Conservation (phyloP, 768 basidiomycete species). For the Auricularia heimuer region DNA sequence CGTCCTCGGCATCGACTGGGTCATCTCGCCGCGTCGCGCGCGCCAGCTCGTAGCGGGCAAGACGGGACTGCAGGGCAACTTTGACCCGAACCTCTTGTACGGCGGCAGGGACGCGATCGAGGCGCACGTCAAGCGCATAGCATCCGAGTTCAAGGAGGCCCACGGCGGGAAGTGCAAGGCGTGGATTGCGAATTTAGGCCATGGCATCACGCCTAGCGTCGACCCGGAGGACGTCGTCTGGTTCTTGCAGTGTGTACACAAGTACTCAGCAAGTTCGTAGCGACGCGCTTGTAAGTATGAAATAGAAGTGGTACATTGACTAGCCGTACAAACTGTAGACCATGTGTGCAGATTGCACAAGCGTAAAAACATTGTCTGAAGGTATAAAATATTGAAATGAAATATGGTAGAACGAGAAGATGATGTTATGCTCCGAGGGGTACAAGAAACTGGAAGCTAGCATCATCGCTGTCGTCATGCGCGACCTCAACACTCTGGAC, state of each 20-base stretch:
- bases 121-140: slow-evolving; percentile 72
- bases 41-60: slow-evolving; percentile 48
- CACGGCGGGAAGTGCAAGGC: slow-evolving; percentile 44
- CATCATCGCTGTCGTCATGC: no score
- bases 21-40: slow-evolving; percentile 66
- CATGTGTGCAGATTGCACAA: no score
- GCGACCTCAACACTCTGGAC: no score
- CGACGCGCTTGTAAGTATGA: neutral
- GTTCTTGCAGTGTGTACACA: slow-evolving; percentile 87
- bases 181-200: slow-evolving; percentile 98
- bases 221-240: slow-evolving; percentile 86
- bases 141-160: slow-evolving; percentile 52
- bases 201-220: slow-evolving; percentile 93
- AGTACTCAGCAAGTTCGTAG: slow-evolving; percentile 43
- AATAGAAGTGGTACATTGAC: no score
- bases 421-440: no score
- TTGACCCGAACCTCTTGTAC: slow-evolving; percentile 82
- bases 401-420: no score
- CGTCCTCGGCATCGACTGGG: slow-evolving; percentile 88
- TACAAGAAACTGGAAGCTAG: no score
- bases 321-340: no score
- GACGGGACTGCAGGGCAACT: slow-evolving; percentile 81
- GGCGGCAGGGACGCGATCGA: slow-evolving; percentile 84
- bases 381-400: no score
- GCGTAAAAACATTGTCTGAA: no score